A percentile compares a stretch with the other conserved stretches of the same genome.
Evolutionary conservation across 768 basidiomycete genomes (phyloP).

Genomic region (Ramaria sp.): DNA sequence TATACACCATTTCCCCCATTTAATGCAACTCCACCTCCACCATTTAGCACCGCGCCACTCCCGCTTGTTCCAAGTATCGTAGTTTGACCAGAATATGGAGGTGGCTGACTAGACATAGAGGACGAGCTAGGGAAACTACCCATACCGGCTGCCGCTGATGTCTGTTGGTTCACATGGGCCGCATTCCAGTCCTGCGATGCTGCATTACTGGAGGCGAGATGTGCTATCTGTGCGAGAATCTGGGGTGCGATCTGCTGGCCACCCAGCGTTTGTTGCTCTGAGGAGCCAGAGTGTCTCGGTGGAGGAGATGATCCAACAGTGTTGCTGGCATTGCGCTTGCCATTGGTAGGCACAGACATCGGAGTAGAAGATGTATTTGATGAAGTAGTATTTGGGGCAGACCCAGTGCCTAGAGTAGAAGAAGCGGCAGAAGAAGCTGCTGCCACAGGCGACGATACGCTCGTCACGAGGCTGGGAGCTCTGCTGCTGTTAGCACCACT

Average conservation of each 20-base stretch:
- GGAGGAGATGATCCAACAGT: neutral
- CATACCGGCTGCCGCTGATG: neutral
- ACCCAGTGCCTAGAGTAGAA: neutral
- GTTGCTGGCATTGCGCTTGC: neutral
- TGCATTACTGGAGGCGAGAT: neutral
- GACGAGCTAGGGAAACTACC: neutral
- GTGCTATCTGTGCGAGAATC: constrained; percentile 1
- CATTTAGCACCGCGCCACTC: neutral
- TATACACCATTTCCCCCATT: constrained; percentile 16
- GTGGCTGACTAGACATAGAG: neutral
- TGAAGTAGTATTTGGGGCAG: neutral
- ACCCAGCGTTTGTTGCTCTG: neutral
- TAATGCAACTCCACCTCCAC: neutral
- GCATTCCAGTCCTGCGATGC: neutral
- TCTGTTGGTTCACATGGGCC: neutral
- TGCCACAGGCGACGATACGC: constrained; percentile 5
- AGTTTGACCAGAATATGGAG: neutral
- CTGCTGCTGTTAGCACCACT: neutral
- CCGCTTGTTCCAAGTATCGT: neutral
- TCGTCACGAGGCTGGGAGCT: neutral
- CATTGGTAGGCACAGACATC: neutral
- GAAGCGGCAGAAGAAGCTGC: neutral
- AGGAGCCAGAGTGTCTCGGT: neutral
- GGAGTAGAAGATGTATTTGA: neutral
- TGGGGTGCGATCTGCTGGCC: neutral